Evolutionary conservation across 176 grass and related monocot genomes (phyloP).

Genomic region (Dactylis glomerata): DNA sequence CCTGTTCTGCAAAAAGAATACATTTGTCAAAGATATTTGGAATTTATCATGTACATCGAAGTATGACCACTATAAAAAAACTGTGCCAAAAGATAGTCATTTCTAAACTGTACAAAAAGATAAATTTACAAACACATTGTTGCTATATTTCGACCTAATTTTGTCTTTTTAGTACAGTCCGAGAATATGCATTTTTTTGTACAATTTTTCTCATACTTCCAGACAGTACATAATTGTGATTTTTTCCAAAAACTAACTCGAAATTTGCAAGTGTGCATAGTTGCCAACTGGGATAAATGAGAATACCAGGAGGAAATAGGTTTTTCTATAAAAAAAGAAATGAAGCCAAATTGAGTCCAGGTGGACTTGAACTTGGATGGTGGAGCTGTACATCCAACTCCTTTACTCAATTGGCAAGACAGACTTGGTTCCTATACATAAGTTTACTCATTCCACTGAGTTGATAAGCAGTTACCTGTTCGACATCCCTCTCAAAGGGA

Average conservation of each 20-base stretch:
- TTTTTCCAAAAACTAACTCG: not conserved
- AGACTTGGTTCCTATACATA: not conserved
- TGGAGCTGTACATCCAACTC: not conserved
- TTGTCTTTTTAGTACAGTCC: not conserved
- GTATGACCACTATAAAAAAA: not conserved
- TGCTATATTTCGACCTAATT: not conserved
- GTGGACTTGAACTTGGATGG: not conserved
- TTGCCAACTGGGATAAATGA: not conserved
- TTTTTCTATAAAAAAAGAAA: not conserved
- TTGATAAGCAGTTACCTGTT: conserved; percentile 49
- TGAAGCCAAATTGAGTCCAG: not conserved
- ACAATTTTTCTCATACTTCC: not conserved
- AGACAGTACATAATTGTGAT: not conserved
- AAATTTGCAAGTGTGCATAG: not conserved
- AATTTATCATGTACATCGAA: not conserved
- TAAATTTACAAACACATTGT: not conserved
- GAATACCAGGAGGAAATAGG: not conserved
- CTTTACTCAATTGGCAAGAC: not conserved
- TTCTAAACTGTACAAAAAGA: not conserved
- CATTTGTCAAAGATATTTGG: not conserved
- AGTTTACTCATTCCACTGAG: not conserved
- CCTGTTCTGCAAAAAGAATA: not conserved
- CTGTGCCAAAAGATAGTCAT: not conserved
- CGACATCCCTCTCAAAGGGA: conserved; percentile 63
- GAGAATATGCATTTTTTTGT: not conserved